Evolutionary conservation across 352 stramenopile species (phyloP).

Genomic region (Phytophthora kernoviae): DNA sequence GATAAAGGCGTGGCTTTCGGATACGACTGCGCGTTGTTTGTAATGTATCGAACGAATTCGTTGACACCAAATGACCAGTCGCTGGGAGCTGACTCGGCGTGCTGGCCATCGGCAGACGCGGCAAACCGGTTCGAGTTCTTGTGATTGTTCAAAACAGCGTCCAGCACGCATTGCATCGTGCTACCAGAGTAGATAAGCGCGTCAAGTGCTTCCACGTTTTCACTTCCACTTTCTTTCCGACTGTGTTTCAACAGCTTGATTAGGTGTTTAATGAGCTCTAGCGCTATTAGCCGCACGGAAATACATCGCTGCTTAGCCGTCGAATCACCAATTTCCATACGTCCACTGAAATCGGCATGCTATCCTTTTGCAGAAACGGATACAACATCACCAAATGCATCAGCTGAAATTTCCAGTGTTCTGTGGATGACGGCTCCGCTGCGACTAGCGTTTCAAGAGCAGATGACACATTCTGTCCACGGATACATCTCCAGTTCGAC

Average conservation of each 20-base stretch:
- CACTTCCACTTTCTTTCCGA: neutral
- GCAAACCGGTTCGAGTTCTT: constrained; percentile 64
- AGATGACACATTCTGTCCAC: constrained; percentile 9
- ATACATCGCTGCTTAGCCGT: constrained; percentile 59
- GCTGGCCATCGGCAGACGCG: constrained; percentile 71
- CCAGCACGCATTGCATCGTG: constrained; percentile 46
- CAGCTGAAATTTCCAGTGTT: constrained; percentile 82
- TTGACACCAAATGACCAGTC: constrained; percentile 82
- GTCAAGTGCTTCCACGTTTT: constrained; percentile 18
- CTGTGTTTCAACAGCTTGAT: constrained; percentile 51
- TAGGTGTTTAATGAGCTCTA: constrained; percentile 57
- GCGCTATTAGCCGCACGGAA: constrained; percentile 59
- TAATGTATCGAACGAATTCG: constrained; percentile 62
- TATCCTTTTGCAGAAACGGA: constrained; percentile 57
- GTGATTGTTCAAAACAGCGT: constrained; percentile 64
- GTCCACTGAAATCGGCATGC: constrained; percentile 40
- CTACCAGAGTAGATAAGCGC: constrained; percentile 49
- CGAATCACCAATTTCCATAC: constrained; percentile 63
- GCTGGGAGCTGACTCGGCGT: constrained; percentile 64
- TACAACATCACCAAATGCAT: constrained; percentile 76
- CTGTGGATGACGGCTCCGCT: constrained; percentile 39
- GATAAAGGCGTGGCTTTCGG: constrained; percentile 58
- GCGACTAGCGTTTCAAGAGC: constrained; percentile 43
- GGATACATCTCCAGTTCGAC: constrained; percentile 58
- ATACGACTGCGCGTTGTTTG: constrained; percentile 44